A percentile compares a stretch with the other conserved stretches of the same genome.
Conservation (phyloP, 768 basidiomycete genomes). For the Trametopsis cervina region DNA sequence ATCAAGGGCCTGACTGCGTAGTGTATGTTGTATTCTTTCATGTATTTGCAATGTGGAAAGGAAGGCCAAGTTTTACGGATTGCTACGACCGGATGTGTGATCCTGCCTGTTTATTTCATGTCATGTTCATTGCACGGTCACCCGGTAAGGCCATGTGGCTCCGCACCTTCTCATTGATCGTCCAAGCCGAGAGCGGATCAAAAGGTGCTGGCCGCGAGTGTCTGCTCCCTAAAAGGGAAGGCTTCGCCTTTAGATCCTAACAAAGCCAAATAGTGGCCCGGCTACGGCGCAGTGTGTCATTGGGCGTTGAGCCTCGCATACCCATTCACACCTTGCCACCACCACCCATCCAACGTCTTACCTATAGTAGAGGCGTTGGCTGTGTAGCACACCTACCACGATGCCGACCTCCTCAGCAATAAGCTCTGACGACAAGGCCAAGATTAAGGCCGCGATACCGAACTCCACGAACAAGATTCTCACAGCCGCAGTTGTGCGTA, state of each 20-base stretch:
- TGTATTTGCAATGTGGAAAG: too few species aligned
- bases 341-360: neutral
- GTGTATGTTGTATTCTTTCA: neutral
- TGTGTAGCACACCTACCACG: neutral
- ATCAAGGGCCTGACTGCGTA: constrained; percentile 37
- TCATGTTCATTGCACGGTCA: too few species aligned
- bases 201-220: too few species aligned
- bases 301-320: constrained; percentile 3
- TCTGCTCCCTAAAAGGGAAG: neutral
- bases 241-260: constrained; percentile 8
- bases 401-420: constrained; percentile 77
- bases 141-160: too few species aligned
- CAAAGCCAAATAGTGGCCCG: constrained; percentile 4
- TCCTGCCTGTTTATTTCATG: too few species aligned
- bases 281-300: neutral
- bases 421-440: constrained; percentile 67
- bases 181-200: too few species aligned
- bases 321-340: neutral
- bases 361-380: neutral
- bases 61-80: too few species aligned
- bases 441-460: constrained; percentile 60
- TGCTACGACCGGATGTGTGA: too few species aligned
- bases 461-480: constrained; percentile 62
- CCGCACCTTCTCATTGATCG: too few species aligned
- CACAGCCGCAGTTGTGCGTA: constrained; percentile 73